A percentile compares a stretch with the other conserved stretches of the same genome.
These are phyloP conservation scores for Yamadazyma laniorum DNA, from an alignment of 805 yeast genomes.

Conservation along the genomic window DNA sequence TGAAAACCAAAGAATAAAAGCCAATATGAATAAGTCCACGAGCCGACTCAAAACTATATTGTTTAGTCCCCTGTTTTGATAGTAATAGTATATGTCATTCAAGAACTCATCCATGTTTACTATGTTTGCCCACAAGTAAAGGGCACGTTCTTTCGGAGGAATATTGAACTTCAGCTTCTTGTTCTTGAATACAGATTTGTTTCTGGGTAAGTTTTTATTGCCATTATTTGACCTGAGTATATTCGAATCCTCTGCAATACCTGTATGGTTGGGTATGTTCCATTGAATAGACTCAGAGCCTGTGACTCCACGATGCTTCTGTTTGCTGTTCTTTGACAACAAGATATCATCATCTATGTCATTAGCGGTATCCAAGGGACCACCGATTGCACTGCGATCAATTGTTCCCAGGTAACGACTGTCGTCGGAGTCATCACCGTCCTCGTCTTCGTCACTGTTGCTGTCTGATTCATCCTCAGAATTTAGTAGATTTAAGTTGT, in stretches of 20 bases:
- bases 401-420: too few relatives aligned
- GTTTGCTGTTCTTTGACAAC: background rate
- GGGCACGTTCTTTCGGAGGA: constrained; percentile 65
- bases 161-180: constrained; percentile 22
- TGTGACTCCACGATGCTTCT: too few relatives aligned
- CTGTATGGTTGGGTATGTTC: background rate
- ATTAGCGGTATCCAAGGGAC: background rate
- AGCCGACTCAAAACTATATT: constrained; percentile 70
- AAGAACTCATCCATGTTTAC: constrained; percentile 86
- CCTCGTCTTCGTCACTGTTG: background rate
- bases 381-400: too few relatives aligned
- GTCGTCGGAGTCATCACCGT: background rate
- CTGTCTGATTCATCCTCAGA: constrained; percentile 6
- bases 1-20: constrained; percentile 77
- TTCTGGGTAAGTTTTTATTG: constrained; percentile 10
- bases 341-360: constrained; percentile 1
- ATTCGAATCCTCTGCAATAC: background rate
- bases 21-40: constrained; percentile 68
- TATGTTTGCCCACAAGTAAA: constrained; percentile 96
- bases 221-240: too few relatives aligned
- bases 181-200: constrained; percentile 9
- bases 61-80: constrained; percentile 77
- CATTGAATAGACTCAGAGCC: constrained; percentile 4
- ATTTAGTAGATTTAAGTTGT: constrained; percentile 7
- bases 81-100: constrained; percentile 79